Evolutionary conservation across 1,284 basidiomycete species (phyloP).

Genomic region (Taiwanofungus camphoratus): DNA sequence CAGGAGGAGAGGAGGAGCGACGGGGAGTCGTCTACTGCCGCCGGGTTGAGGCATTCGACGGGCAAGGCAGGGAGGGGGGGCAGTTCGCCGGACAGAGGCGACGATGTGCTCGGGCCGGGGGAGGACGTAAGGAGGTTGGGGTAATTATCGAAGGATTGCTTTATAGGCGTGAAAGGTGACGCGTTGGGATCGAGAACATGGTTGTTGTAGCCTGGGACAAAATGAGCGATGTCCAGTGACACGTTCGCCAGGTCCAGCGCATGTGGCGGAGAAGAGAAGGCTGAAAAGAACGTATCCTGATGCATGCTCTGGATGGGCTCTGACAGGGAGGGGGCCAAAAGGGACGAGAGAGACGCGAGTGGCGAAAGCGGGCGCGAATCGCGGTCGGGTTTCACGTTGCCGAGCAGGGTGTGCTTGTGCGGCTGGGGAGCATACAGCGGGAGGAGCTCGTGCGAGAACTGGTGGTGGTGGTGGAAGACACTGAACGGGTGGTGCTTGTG

Average conservation of each 20-base stretch:
- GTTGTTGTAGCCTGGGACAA: conserved; percentile 17
- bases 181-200: conserved; percentile 16
- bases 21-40: background rate
- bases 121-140: conserved; percentile 17
- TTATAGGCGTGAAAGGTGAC: conserved; percentile 19
- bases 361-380: conserved; percentile 9
- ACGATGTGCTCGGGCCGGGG: background rate
- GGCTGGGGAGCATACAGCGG: conserved; percentile 13
- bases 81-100: background rate
- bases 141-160: conserved; percentile 15
- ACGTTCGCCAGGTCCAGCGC: conserved; percentile 24
- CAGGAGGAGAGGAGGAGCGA: conserved; percentile 14
- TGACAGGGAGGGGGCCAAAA: conserved; percentile 15
- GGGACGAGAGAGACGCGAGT: conserved; percentile 15
- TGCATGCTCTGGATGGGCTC: conserved; percentile 11
- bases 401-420: conserved; percentile 11
- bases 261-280: conserved; percentile 19
- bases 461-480: conserved; percentile 19
- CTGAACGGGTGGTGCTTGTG: conserved; percentile 22
- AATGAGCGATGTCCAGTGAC: conserved; percentile 24
- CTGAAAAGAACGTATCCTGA: conserved; percentile 18
- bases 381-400: conserved; percentile 12
- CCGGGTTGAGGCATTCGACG: background rate
- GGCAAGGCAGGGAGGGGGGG: conserved; percentile 7
- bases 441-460: conserved; percentile 18